Evolutionary conservation across 2,329 filamentous ascomycete species (phyloP).

Genomic region (Claviceps paspali): DNA sequence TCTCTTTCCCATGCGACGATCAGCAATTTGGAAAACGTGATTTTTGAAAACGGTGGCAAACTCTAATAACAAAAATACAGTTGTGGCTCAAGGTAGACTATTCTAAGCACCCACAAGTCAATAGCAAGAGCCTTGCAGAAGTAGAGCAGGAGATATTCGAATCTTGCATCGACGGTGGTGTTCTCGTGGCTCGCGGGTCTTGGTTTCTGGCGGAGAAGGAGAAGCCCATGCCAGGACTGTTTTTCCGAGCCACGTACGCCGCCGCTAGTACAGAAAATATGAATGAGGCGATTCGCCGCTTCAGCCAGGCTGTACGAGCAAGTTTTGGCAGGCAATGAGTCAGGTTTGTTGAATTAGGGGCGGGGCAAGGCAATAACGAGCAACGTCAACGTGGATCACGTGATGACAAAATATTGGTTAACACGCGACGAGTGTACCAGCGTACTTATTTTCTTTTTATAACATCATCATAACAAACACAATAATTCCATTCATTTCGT

Average conservation of each 20-base stretch:
- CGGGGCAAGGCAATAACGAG: too few species aligned
- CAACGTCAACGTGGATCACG: too few species aligned
- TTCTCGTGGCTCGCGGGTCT: constrained; percentile 68
- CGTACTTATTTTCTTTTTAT: too few species aligned
- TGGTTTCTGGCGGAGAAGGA: constrained; percentile 77
- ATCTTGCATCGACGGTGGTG: constrained; percentile 57
- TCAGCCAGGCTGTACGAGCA: constrained; percentile 58
- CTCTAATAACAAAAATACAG: constrained; percentile 18
- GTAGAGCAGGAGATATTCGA: constrained; percentile 83
- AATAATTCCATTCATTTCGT: too few species aligned
- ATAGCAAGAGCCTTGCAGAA: constrained; percentile 37
- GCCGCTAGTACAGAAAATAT: constrained; percentile 60
- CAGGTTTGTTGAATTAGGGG: not conserved
- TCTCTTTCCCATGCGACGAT: not conserved
- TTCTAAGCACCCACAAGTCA: constrained; percentile 46
- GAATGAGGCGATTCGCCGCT: constrained; percentile 54
- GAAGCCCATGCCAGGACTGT: constrained; percentile 47
- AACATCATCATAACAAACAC: too few species aligned
- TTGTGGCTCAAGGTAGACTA: constrained; percentile 61
- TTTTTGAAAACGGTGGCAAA: constrained; percentile 1
- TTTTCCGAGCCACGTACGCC: constrained; percentile 83
- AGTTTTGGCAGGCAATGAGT: constrained; percentile 28
- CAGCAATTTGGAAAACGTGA: not conserved
- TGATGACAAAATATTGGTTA: too few species aligned
- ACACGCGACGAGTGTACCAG: too few species aligned